Conservation (phyloP, 176 grass and related monocot species). For the Coix lacrymajobi region DNA sequence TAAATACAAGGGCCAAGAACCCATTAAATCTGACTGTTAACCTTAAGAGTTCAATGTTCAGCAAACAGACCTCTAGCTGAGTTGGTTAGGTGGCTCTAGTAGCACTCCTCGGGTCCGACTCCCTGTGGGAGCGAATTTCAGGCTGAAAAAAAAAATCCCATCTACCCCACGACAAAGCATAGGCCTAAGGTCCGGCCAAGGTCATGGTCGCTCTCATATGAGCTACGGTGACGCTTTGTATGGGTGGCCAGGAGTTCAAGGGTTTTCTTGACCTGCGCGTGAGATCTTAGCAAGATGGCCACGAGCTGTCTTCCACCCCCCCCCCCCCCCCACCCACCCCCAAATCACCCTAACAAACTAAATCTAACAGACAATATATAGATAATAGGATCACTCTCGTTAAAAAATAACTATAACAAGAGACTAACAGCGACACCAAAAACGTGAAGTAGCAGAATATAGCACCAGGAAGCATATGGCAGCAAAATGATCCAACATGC, state of each 20-base stretch:
- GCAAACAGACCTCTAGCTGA: not conserved
- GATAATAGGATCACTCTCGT: not conserved
- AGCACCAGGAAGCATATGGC: not conserved
- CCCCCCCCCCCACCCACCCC: too few species aligned
- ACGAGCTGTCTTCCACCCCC: not conserved
- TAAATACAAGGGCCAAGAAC: not conserved
- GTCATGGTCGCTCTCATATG: not conserved
- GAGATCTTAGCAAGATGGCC: not conserved
- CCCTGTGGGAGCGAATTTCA: not conserved
- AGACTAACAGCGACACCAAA: not conserved
- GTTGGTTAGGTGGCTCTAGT: not conserved
- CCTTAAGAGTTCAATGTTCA: not conserved
- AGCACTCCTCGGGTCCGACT: not conserved
- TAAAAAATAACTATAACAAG: not conserved
- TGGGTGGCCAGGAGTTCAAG: not conserved
- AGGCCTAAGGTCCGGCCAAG: not conserved
- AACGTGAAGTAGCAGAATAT: slow-evolving; percentile 3
- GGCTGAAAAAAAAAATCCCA: not conserved
- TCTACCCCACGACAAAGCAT: not conserved
- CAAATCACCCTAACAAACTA: not conserved
- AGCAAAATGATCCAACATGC: not conserved
- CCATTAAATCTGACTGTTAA: slow-evolving; percentile 8
- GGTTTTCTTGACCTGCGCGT: not conserved
- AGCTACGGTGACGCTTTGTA: not conserved
- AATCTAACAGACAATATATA: not conserved